Evolutionary conservation across 2,329 filamentous ascomycete genomes (phyloP).

Genomic region (Cordyceps cicadae): DNA sequence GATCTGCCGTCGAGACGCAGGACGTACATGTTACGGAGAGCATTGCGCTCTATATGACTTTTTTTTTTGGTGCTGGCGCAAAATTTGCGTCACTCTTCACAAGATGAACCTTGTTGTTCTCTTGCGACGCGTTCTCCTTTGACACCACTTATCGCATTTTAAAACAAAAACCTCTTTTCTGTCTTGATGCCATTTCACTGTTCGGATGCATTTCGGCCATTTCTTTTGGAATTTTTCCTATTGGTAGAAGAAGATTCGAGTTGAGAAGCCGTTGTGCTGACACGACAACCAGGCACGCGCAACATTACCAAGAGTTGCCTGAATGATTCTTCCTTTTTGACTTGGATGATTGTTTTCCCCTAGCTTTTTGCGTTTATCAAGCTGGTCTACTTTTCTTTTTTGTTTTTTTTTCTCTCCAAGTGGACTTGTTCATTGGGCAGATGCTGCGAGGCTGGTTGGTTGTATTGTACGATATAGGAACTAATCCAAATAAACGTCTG

Average conservation of each 20-base stretch:
- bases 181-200: not conserved
- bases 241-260: not conserved
- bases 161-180: not conserved
- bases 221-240: not conserved
- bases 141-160: not conserved
- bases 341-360: not conserved
- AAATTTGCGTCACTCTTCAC: not conserved
- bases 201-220: not conserved
- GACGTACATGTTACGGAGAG: not conserved
- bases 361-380: not conserved
- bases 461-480: conserved; percentile 11
- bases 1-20: not conserved
- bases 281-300: not conserved
- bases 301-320: not conserved
- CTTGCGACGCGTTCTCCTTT: not conserved
- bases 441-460: not conserved
- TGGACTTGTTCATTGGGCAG: not conserved
- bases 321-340: not conserved
- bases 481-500: conserved; percentile 8
- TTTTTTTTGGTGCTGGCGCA: not conserved
- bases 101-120: not conserved
- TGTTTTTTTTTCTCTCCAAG: not conserved
- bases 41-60: not conserved
- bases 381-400: not conserved
- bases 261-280: not conserved